phyloP scores from a whole-genome alignment of 345 rosid genomes.

The Boechera stricta region DNA sequence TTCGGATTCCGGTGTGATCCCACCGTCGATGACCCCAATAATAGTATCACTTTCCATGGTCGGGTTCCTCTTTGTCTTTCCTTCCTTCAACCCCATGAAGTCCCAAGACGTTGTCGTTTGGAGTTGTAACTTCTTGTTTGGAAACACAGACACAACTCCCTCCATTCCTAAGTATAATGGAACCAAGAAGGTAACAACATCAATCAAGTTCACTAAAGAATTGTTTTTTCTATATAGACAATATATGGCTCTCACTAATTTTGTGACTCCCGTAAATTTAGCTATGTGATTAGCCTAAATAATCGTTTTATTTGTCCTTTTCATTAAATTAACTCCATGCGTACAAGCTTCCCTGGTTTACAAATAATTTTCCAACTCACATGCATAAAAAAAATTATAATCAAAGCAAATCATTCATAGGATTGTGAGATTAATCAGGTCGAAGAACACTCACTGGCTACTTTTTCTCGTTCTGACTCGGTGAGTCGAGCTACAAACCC shows the following conservation, averaged over 20 bases:
- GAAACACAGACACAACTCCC: slow-evolving; percentile 54
- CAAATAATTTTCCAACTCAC: no score
- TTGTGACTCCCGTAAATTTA: background rate
- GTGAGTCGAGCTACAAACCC: slow-evolving; percentile 59
- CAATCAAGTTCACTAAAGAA: background rate
- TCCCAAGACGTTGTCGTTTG: slow-evolving; percentile 63
- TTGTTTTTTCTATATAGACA: background rate
- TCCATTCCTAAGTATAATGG: slow-evolving; percentile 27
- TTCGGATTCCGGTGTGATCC: slow-evolving; percentile 2
- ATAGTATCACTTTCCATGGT: background rate
- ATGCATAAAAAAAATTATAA: no score
- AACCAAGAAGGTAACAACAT: background rate
- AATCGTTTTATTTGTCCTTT: background rate
- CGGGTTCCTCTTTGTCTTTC: background rate
- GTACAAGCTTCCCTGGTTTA: background rate
- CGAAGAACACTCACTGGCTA: slow-evolving; percentile 46
- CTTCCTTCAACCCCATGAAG: slow-evolving; percentile 24
- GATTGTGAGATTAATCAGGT: background rate
- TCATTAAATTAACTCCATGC: background rate
- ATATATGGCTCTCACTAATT: no score
- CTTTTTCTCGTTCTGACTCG: slow-evolving; percentile 44
- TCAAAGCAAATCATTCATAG: background rate
- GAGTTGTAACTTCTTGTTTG: slow-evolving; percentile 36
- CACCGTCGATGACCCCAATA: background rate
- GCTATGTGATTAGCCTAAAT: background rate